A percentile compares a stretch with the other conserved stretches of the same genome.
These are phyloP conservation scores for Balansia obtecta DNA, from an alignment of 2,329 filamentous ascomycete genomes.

Conservation along the genomic window DNA sequence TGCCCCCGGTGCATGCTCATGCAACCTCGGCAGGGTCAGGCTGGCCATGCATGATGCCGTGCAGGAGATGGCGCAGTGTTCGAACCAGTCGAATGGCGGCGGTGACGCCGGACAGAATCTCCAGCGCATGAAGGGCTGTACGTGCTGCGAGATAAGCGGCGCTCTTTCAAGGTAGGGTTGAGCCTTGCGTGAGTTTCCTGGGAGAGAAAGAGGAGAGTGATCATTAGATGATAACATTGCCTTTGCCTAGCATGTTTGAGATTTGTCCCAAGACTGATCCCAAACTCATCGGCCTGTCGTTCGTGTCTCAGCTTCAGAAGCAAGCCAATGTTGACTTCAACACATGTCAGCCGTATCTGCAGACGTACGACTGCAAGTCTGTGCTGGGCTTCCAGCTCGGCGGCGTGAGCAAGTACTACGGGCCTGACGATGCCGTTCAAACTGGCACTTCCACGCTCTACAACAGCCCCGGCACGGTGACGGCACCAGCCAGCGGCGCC, in stretches of 20 bases:
- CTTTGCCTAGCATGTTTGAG: slow-evolving; percentile 14
- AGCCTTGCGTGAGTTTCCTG: too few species aligned
- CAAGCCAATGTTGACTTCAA: slow-evolving; percentile 8
- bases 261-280: slow-evolving; percentile 21
- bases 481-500: too few species aligned
- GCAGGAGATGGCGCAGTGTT: slow-evolving; percentile 9
- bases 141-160: slow-evolving; percentile 23
- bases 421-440: too few species aligned
- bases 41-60: slow-evolving; percentile 8
- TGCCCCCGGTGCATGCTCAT: slow-evolving; percentile 23
- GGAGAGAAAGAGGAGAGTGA: too few species aligned
- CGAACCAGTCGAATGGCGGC: slow-evolving; percentile 13
- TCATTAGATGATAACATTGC: neutral
- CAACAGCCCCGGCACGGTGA: too few species aligned
- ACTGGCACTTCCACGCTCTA: too few species aligned
- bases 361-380: neutral
- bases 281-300: slow-evolving; percentile 10
- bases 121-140: slow-evolving; percentile 16
- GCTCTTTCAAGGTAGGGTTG: slow-evolving; percentile 20
- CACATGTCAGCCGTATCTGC: slow-evolving; percentile 3
- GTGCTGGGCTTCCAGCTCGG: too few species aligned
- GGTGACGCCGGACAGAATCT: slow-evolving; percentile 6
- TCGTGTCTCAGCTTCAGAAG: slow-evolving; percentile 8
- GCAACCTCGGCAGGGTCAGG: slow-evolving; percentile 21
- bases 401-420: too few species aligned